Evolutionary conservation across 2,329 filamentous ascomycete species (phyloP).

Genomic region (Curvularia hawaiiensis): DNA sequence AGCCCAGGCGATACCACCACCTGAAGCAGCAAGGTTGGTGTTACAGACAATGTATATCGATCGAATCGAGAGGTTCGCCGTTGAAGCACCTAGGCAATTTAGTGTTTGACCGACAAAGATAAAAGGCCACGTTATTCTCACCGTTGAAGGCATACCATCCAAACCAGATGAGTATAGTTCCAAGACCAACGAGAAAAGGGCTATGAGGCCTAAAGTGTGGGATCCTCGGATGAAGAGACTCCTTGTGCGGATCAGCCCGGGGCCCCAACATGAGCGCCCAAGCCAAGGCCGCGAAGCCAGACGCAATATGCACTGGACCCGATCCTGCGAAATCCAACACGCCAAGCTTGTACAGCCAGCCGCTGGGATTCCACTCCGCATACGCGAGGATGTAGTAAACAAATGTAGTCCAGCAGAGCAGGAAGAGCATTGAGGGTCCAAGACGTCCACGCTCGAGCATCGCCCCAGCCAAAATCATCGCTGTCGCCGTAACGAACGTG

Average conservation of each 20-base stretch:
- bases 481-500: constrained; percentile 41
- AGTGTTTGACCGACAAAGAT: not conserved
- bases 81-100: constrained; percentile 33
- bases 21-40: constrained; percentile 63
- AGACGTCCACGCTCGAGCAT: constrained; percentile 42
- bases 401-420: constrained; percentile 45
- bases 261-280: constrained; percentile 76
- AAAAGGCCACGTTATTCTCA: constrained; percentile 20
- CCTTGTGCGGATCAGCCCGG: constrained; percentile 64
- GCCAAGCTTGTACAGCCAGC: constrained; percentile 72
- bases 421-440: constrained; percentile 40
- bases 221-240: constrained; percentile 50
- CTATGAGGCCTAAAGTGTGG: constrained; percentile 74
- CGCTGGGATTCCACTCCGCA: constrained; percentile 78
- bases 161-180: constrained; percentile 64
- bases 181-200: constrained; percentile 74
- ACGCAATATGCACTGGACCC: constrained; percentile 76
- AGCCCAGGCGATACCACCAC: constrained; percentile 60
- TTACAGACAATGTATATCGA: constrained; percentile 63
- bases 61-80: constrained; percentile 58
- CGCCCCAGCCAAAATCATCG: constrained; percentile 42
- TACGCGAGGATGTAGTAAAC: constrained; percentile 63
- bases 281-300: constrained; percentile 72
- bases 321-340: constrained; percentile 77
- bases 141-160: constrained; percentile 48